Base-by-base conservation (phyloP, 495 filamentous ascomycete species). In the Penicillium daleae region DNA sequence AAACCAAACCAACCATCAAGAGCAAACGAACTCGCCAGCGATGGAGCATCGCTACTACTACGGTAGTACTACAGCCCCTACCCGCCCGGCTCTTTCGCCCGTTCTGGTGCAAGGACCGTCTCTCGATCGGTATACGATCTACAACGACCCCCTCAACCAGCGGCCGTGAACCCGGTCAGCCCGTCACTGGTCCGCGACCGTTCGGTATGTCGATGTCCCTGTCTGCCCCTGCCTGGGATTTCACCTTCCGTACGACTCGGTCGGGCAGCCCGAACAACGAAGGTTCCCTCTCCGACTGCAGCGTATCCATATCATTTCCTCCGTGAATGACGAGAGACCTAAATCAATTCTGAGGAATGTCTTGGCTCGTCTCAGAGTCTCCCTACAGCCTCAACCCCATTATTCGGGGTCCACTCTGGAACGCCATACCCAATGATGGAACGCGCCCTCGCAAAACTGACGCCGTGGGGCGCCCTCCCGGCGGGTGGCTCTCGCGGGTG, bases 61-160 rank as follows among this genome's bases (percentile, higher is more conserved):
- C 12, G 6, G 35, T 15, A 39, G 9, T 39, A 39, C 15, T 17
- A 35, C 33, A 35, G 33, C 9, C 10, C 33, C 32, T n/a, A 24
- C 24, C 12, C 13, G 24, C 46, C 29, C 46, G 46, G 46, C 24
- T 24, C 46, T 50, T 26, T 50, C 46, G 4, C 46, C 46, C 24
- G n/a, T 50, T 50, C 4, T 26, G 46, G 46, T 9, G 24, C 46
- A 15, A 26, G 46, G 2, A 26, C 46, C 24, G 24, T 29, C 46
- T 27, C 46, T 50, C 46, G 2, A 50, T 50, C 26, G 22, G 46
- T 27, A 50, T 50, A 50, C 22, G 46, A 50, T 50, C 46, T 15
- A 29, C 46, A 50, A 48, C 7, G 7, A 15, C 19, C 22, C 21
- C 7, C 10, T 22, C 46, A 10, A 10, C 24, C 13, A 27, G 24